Conservation (phyloP, 768 basidiomycete species). For the Termitomyces sp. region DNA sequence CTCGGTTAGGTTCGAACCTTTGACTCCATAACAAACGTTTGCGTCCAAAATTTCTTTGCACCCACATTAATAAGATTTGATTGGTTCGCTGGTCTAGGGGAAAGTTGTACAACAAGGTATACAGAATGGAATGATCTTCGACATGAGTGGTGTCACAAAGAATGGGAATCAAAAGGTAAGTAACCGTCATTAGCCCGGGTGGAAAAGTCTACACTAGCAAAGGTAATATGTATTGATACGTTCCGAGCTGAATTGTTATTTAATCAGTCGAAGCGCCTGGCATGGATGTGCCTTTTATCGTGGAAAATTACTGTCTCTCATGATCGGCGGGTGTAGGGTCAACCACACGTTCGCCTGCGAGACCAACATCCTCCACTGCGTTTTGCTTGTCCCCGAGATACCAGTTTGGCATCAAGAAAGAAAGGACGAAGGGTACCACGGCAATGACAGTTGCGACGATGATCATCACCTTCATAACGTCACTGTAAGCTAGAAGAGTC, state of each 20-base stretch:
- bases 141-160: background rate
- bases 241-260: background rate
- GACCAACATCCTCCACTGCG: conserved; percentile 47
- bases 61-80: too few relatives aligned
- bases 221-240: background rate
- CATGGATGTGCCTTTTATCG: background rate
- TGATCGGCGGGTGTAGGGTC: background rate
- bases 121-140: background rate
- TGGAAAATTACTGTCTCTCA: conserved; percentile 8
- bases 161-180: background rate
- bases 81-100: background rate
- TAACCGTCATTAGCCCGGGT: background rate
- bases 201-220: background rate
- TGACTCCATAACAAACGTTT: too few relatives aligned
- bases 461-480: conserved; percentile 53
- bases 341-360: conserved; percentile 20
- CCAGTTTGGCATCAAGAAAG: conserved; percentile 61
- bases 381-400: conserved; percentile 69
- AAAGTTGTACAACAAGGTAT: background rate
- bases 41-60: too few relatives aligned
- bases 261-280: background rate
- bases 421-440: conserved; percentile 51
- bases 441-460: conserved; percentile 47
- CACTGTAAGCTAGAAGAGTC: conserved; percentile 37
- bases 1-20: too few relatives aligned